Conservation (phyloP, 352 stramenopile genomes). For the Stramenopiles sp. region DNA sequence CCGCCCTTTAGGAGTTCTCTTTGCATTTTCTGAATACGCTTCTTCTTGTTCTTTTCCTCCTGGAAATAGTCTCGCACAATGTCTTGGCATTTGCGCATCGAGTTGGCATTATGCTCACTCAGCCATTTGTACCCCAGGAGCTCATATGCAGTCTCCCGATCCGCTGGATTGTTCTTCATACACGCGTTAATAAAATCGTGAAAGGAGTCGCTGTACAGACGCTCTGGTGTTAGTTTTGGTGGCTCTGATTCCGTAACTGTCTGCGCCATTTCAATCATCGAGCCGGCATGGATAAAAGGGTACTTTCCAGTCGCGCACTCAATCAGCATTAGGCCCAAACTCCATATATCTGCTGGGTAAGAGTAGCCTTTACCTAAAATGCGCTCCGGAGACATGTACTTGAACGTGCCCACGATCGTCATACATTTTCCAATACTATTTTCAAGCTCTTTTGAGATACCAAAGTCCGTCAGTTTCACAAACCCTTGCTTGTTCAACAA, state of each 20-base stretch:
- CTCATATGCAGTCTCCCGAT: slow-evolving; percentile 20
- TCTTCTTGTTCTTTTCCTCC: no score
- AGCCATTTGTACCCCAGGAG: slow-evolving; percentile 28
- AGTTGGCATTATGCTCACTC: no score
- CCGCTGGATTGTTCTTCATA: slow-evolving; percentile 28
- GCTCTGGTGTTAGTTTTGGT: no score
- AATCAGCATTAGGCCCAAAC: slow-evolving; percentile 57
- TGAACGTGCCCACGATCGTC: slow-evolving; percentile 60
- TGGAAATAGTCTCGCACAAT: no score
- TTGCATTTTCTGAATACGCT: no score
- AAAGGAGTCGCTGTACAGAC: no score
- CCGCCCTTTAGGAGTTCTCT: no score
- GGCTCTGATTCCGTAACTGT: no score
- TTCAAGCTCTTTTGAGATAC: slow-evolving; percentile 59
- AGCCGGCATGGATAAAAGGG: no score
- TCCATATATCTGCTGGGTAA: slow-evolving; percentile 48
- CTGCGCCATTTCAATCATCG: no score
- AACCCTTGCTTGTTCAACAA: slow-evolving; percentile 63
- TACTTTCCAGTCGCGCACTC: slow-evolving; percentile 63
- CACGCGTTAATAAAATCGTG: slow-evolving; percentile 28
- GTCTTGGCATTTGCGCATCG: no score
- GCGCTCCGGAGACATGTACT: slow-evolving; percentile 56
- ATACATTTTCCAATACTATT: slow-evolving; percentile 57
- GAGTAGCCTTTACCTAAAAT: slow-evolving; percentile 40
- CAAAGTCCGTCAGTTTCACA: slow-evolving; percentile 92